phyloP scores from a whole-genome alignment of 202 grass and related monocot genomes.

The Carex sylvatica region DNA sequence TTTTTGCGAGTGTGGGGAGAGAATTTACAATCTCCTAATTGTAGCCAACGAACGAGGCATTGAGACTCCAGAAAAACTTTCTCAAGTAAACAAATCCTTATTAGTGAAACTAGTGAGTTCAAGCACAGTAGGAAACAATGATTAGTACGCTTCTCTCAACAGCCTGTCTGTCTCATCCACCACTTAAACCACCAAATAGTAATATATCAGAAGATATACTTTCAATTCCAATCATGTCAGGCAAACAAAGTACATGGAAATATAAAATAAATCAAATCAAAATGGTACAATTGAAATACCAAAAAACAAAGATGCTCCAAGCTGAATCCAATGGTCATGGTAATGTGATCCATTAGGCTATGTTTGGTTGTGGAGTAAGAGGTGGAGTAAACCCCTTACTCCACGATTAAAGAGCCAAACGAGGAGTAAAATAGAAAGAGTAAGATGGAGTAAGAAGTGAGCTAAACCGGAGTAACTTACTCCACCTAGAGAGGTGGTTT shows the following conservation, averaged over 20 bases:
- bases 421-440: too few species aligned
- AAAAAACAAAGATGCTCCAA: constrained; percentile 91
- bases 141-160: constrained; percentile 87
- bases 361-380: too few species aligned
- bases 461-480: too few species aligned
- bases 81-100: constrained; percentile 30
- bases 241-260: not conserved
- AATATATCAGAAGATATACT: constrained; percentile 17
- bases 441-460: too few species aligned
- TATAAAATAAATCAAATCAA: constrained; percentile 9
- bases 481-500: too few species aligned
- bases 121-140: constrained; percentile 85
- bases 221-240: not conserved
- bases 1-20: not conserved
- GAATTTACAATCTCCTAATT: constrained; percentile 71
- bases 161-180: constrained; percentile 91
- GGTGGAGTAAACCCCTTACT: too few species aligned
- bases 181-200: constrained; percentile 42
- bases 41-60: constrained; percentile 55
- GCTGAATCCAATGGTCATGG: constrained; percentile 92
- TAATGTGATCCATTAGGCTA: constrained; percentile 97
- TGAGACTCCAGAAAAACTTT: constrained; percentile 25
- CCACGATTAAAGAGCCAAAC: too few species aligned
- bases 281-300: constrained; percentile 34
- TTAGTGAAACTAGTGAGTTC: constrained; percentile 41